phyloP scores from a whole-genome alignment of 2,329 filamentous ascomycete species.

The Penicillium sp. region DNA sequence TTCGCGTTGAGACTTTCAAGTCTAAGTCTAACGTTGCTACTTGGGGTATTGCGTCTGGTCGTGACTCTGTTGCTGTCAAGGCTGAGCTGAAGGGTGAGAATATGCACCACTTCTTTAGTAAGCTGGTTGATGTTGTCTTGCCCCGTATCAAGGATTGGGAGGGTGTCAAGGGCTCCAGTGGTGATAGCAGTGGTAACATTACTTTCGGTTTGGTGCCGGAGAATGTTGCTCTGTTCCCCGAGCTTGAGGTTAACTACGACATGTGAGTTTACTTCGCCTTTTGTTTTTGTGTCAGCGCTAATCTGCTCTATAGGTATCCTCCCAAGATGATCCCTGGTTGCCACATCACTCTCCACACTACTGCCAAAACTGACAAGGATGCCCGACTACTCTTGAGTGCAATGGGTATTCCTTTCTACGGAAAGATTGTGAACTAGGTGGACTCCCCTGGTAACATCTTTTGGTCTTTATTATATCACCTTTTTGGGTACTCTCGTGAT shows the following conservation, averaged over 20 bases:
- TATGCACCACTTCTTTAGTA: constrained; percentile 87
- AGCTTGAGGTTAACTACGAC: constrained; percentile 92
- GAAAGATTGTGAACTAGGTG: constrained; percentile 59
- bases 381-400: constrained; percentile 70
- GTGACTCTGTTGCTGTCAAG: constrained; percentile 68
- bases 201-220: constrained; percentile 73
- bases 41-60: constrained; percentile 70
- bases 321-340: constrained; percentile 78
- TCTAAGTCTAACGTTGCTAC: constrained; percentile 67
- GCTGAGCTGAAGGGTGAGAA: constrained; percentile 71
- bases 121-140: constrained; percentile 83
- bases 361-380: constrained; percentile 78
- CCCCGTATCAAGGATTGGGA: constrained; percentile 96
- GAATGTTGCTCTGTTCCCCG: constrained; percentile 79
- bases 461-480: constrained; percentile 11
- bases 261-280: constrained; percentile 55
- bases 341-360: constrained; percentile 78
- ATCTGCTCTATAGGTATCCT: constrained; percentile 50
- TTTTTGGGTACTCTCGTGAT: constrained; percentile 12
- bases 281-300: background rate
- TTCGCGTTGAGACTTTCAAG: constrained; percentile 65
- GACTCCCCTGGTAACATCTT: background rate
- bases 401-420: constrained; percentile 76
- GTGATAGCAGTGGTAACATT: constrained; percentile 85
- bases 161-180: constrained; percentile 70